phyloP scores from a whole-genome alignment of 148 eudicot genomes.

The Dianthus caryophyllus region DNA sequence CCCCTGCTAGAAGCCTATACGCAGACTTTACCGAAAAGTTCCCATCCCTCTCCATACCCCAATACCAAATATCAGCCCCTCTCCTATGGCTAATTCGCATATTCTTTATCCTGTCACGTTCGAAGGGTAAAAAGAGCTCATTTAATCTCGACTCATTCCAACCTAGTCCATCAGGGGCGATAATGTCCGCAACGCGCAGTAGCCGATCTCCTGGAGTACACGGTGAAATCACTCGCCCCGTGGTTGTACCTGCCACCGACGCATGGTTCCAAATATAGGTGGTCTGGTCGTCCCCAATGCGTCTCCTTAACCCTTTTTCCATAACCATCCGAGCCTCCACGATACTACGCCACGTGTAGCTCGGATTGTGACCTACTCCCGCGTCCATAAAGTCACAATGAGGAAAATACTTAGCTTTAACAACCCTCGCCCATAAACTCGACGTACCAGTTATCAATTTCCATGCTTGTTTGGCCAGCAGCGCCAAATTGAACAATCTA shows the following conservation, averaged over 20 bases:
- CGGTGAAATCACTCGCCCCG: neutral
- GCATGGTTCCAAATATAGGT: neutral
- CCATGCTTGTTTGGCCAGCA: neutral
- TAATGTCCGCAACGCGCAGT: neutral
- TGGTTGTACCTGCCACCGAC: neutral
- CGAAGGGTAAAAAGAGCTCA: neutral
- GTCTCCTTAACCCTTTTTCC: neutral
- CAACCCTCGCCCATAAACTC: neutral
- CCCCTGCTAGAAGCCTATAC: neutral
- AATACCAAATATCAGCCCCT: neutral
- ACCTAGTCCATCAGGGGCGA: too few species aligned
- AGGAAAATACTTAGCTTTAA: neutral
- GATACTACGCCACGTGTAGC: conserved; percentile 3
- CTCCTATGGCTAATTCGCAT: neutral
- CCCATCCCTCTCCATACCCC: neutral
- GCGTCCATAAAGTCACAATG: neutral
- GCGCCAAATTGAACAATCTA: neutral
- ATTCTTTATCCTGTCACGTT: neutral
- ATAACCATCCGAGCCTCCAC: neutral
- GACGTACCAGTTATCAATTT: neutral
- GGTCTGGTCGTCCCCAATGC: neutral
- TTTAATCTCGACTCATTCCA: too few species aligned
- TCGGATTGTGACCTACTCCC: neutral
- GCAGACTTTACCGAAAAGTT: neutral
- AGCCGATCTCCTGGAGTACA: neutral